phyloP scores from a whole-genome alignment of 768 basidiomycete genomes.

The Udeniomyces megalosporus region DNA sequence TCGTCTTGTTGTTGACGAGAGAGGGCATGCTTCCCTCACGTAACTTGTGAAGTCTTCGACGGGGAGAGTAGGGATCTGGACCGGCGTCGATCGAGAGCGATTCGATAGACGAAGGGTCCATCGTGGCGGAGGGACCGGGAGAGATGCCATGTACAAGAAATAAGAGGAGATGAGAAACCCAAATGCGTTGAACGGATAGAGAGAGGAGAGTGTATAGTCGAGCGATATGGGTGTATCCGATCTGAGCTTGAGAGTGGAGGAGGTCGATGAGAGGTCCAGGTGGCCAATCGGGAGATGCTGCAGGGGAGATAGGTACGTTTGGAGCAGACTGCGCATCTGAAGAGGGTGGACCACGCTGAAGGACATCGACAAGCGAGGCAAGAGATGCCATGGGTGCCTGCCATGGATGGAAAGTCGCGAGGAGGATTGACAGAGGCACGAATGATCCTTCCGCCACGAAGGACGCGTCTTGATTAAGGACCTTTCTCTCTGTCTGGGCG shows the following conservation, averaged over 20 bases:
- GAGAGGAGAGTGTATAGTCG: slow-evolving; percentile 56
- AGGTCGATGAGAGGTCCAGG: slow-evolving; percentile 71
- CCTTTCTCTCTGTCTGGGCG: slow-evolving; percentile 60
- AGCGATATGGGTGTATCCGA: slow-evolving; percentile 61
- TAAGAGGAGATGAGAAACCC: slow-evolving; percentile 66
- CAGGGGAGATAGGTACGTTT: not conserved
- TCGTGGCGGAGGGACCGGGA: slow-evolving; percentile 15
- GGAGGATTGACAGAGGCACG: slow-evolving; percentile 68
- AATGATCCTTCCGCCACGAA: slow-evolving; percentile 67
- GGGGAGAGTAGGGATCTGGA: slow-evolving; percentile 49
- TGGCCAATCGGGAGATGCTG: slow-evolving; percentile 37
- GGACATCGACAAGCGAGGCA: too few relatives aligned
- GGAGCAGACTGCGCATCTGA: not conserved
- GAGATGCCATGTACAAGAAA: slow-evolving; percentile 63
- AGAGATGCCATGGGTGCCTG: slow-evolving; percentile 68
- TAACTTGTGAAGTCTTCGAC: slow-evolving; percentile 39
- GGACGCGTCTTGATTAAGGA: slow-evolving; percentile 54
- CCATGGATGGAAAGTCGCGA: slow-evolving; percentile 74
- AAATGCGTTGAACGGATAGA: slow-evolving; percentile 58
- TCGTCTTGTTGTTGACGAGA: slow-evolving; percentile 53
- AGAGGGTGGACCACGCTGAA: not conserved
- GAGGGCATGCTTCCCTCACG: slow-evolving; percentile 54
- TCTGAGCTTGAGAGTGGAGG: slow-evolving; percentile 51
- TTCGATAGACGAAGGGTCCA: too few relatives aligned
- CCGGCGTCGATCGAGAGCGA: slow-evolving; percentile 21